phyloP scores from a whole-genome alignment of 2,329 filamentous ascomycete genomes.

The Ascochyta lentis region DNA sequence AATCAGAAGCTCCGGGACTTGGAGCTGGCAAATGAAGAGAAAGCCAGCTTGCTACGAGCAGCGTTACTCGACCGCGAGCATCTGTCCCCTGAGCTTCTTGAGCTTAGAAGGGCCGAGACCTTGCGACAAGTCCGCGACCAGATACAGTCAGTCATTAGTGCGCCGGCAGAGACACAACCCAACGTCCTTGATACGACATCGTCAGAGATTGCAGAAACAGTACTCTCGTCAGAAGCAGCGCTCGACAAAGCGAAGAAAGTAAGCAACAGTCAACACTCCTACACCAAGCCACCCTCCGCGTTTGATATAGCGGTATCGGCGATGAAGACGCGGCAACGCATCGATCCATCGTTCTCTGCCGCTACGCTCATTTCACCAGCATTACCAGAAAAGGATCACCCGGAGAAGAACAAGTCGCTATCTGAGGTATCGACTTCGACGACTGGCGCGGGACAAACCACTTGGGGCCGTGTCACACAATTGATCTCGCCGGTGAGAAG shows the following conservation, averaged over 20 bases:
- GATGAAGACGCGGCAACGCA: constrained; percentile 25
- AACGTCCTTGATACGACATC: constrained; percentile 42
- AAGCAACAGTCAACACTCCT: constrained; percentile 40
- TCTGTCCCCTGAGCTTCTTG: constrained; percentile 40
- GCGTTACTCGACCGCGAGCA: constrained; percentile 44
- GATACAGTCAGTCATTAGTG: constrained; percentile 40
- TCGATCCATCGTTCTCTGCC: constrained; percentile 31
- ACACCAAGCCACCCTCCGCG: constrained; percentile 26
- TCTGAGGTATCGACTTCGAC: constrained; percentile 32
- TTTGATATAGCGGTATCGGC: constrained; percentile 32
- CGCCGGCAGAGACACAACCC: constrained; percentile 40
- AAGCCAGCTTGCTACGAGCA: constrained; percentile 41
- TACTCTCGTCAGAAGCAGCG: constrained; percentile 42
- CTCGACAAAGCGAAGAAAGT: constrained; percentile 49
- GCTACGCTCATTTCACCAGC: constrained; percentile 31
- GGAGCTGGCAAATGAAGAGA: constrained; percentile 46
- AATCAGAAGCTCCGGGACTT: constrained; percentile 45
- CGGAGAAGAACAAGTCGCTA: constrained; percentile 24
- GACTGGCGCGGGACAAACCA: constrained; percentile 31
- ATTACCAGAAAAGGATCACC: constrained; percentile 15
- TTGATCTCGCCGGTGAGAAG: constrained; percentile 32
- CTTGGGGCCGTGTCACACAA: constrained; percentile 33
- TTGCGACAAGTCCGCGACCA: constrained; percentile 43
- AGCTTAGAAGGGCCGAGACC: constrained; percentile 42
- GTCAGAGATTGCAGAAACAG: constrained; percentile 44